Conservation (phyloP, 1,139 yeast genomes). For the Scheffersomyces cryptocercus region DNA sequence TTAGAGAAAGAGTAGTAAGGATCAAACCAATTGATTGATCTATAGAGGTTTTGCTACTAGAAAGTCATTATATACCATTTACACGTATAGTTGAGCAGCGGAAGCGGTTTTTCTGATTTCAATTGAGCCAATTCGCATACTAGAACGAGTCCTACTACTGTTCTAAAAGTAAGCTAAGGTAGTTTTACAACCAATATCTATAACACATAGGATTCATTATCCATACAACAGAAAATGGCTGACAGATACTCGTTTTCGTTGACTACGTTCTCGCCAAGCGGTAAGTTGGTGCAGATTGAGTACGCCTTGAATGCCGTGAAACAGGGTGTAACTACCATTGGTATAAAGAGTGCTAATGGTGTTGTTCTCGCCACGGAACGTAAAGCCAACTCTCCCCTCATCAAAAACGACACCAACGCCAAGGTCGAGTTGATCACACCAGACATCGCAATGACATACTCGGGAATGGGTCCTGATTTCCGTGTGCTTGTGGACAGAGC, state of each 20-base stretch:
- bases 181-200: slow-evolving; percentile 2
- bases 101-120: too few relatives aligned
- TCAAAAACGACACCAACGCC: slow-evolving; percentile 71
- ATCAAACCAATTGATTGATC: too few relatives aligned
- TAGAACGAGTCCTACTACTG: too few relatives aligned
- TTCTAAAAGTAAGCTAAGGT: too few relatives aligned
- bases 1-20: too few relatives aligned
- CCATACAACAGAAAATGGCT: slow-evolving; percentile 59
- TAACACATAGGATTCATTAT: not conserved
- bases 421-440: slow-evolving; percentile 90
- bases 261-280: slow-evolving; percentile 96
- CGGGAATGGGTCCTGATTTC: slow-evolving; percentile 99
- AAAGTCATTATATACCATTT: too few relatives aligned
- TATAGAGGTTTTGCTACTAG: too few relatives aligned
- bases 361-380: slow-evolving; percentile 96
- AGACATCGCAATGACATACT: slow-evolving; percentile 92
- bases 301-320: slow-evolving; percentile 97
- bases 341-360: slow-evolving; percentile 95
- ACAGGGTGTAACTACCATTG: slow-evolving; percentile 96
- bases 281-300: slow-evolving; percentile 96
- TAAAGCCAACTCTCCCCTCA: slow-evolving; percentile 77
- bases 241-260: slow-evolving; percentile 97
- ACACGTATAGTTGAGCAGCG: too few relatives aligned
- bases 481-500: slow-evolving; percentile 93
- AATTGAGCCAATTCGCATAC: too few relatives aligned